Evolutionary conservation across 768 basidiomycete species (phyloP), one percentile per base, ranked within the genome.

Genomic region (Collybia nuda): DNA sequence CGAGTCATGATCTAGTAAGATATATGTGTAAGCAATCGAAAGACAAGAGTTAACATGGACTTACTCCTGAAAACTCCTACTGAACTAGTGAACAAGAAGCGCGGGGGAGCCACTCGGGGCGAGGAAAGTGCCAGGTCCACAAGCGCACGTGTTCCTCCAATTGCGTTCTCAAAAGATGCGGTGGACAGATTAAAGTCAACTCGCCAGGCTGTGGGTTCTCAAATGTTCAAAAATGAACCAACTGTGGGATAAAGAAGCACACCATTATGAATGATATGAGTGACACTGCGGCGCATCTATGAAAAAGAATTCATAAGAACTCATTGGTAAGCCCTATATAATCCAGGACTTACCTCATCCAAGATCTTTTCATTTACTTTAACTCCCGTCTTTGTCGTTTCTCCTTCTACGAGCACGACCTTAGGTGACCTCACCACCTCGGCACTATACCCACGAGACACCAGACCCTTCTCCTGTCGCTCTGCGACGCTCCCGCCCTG

Each of bases 111-210:
- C 2, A 55, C 29, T 32, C 49, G 54, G 6, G 42, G 56, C 28
- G 69, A 71, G 4, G 58, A 58, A 0, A 69, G 65, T 5, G 70
- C 67, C 22, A 81, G 63, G 49, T 75, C 72, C 44, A 78, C 59
- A 11, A 77, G 60, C 56, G 70, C 69, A 28, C 73, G 62, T 1
- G 70, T 70, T 15, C 73, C 73, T 18, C 58, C 61, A 43, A 80
- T 62, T 50, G 71, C 70, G 5, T 68, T 55, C 44, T 77, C 74
- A 45, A 79, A 79, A 9, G 78, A 78, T 7, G 65, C 61, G 18
- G 77, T 59, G 14, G 68, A 64, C 0, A 77, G 62, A 32, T 74
- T 74, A 59, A 80, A 78, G 60, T 80, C 76, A 40, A 80, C 69
- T 0, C 68, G 68, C 79, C 78, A 79, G 17, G 76, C 75, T 61